Base-by-base conservation (phyloP, 805 yeast genomes). In the Metschnikowia reukaufii region DNA sequence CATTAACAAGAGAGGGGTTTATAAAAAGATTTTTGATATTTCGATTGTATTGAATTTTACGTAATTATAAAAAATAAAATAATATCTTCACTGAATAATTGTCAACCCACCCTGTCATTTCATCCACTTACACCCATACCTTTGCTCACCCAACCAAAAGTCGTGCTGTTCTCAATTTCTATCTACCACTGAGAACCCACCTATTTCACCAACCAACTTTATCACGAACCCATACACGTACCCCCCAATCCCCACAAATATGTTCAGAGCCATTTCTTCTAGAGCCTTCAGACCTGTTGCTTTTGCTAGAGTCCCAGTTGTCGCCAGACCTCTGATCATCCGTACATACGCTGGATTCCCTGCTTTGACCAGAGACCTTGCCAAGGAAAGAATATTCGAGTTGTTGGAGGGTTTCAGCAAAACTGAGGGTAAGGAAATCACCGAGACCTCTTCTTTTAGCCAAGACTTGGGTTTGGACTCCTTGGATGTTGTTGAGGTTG, bases 331-430 rank as follows among this genome's bases (percentile, higher is more conserved):
- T 12, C 57, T 60, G 39, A 23, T 45, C 6, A 23, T 45, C 18
- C 42, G 70, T 69, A 60, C 57, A 39, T 83, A 83, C 64, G 81
- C 86, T 30, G 76, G 74, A 41, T 80, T 78, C 51, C 84, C 87
- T 23, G 74, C 77, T 25, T 71, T 83, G 56, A 79, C 86, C 36
- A 79, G 77, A 63, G 87, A 83, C n/a, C 63, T 78, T 32, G 80
- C 84, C 45, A 71, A 70, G 44, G 84, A 81, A 57, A 76, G 89
- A 70, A 72, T 83, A 45, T 60, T 81, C 45, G 87, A 83, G 59
- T 67, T 83, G 58, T 72, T 83, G 52, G 86, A 83, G 64, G 81
- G 84, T 7, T 83, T 78, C 66, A 83, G 78, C 55, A 83, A 82
- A 60, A 74, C 79, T 17, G 73, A 72, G 36, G 52, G 62, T 40